Conservation (phyloP, 2,329 filamentous ascomycete species). For the Didymella glomerata region DNA sequence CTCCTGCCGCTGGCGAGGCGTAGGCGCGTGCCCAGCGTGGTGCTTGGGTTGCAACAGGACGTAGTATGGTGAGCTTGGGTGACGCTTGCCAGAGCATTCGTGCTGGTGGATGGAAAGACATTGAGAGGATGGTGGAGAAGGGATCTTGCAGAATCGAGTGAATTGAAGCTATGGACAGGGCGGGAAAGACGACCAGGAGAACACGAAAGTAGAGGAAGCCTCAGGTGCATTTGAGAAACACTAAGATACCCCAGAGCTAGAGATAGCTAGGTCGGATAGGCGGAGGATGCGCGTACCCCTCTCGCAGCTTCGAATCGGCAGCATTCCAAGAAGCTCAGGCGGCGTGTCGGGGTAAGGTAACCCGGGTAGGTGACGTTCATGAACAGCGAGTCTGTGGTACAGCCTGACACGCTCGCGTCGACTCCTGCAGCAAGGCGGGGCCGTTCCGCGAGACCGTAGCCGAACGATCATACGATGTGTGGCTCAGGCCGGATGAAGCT, state of each 20-base stretch:
- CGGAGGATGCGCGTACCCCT: constrained; percentile 42
- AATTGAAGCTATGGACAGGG: constrained; percentile 1
- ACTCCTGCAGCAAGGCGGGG: constrained; percentile 2
- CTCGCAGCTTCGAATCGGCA: constrained; percentile 23
- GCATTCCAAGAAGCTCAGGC: constrained; percentile 14
- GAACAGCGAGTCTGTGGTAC: constrained; percentile 7
- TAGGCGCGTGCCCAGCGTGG: constrained; percentile 39
- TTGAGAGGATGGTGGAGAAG: constrained; percentile 7
- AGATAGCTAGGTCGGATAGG: constrained; percentile 30
- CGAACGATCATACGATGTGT: constrained; percentile 4
- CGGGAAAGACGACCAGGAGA: not conserved
- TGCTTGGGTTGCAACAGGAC: constrained; percentile 25
- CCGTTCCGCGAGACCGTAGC: constrained; percentile 11
- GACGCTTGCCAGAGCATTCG: constrained; percentile 35
- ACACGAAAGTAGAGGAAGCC: not conserved
- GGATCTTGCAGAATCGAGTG: not conserved
- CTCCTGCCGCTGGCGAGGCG: constrained; percentile 30
- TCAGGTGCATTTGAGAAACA: constrained; percentile 8
- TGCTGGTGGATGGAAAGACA: constrained; percentile 36
- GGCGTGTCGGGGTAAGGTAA: constrained; percentile 23
- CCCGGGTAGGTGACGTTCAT: constrained; percentile 25
- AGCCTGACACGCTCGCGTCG: constrained; percentile 5
- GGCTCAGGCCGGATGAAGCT: constrained; percentile 11
- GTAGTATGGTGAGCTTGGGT: constrained; percentile 20
- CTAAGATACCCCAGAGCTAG: constrained; percentile 13